Evolutionary conservation across 164 flowering plant species (phyloP).

Genomic region (Tinospora cordifolia): DNA sequence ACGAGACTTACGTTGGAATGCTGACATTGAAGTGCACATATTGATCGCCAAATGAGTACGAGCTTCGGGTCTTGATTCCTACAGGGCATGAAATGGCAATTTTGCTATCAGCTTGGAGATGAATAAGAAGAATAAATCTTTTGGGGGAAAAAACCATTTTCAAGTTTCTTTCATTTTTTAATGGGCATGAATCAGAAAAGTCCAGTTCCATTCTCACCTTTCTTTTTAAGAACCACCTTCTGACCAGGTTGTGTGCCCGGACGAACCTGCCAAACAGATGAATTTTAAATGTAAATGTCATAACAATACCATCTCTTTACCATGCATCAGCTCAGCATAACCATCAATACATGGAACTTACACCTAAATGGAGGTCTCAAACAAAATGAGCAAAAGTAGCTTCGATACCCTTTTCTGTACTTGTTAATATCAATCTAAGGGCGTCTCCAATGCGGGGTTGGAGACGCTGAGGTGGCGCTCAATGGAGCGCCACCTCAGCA

Average conservation of each 20-base stretch:
- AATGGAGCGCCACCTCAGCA: no score
- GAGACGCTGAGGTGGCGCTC: no score
- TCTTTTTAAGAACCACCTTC: slow-evolving; percentile 76
- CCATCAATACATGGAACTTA: no score
- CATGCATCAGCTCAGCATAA: no score
- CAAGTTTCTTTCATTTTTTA: neutral
- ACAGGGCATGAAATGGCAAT: slow-evolving; percentile 11
- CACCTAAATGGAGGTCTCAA: no score
- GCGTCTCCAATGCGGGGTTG: no score
- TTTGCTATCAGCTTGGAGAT: neutral
- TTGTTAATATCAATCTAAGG: no score
- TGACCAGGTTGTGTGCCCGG: slow-evolving; percentile 97
- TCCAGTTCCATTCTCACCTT: slow-evolving; percentile 51
- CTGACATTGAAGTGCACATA: slow-evolving; percentile 88
- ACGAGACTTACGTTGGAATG: slow-evolving; percentile 70
- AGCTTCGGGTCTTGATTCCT: slow-evolving; percentile 66
- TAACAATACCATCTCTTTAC: no score
- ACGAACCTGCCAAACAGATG: slow-evolving; percentile 55
- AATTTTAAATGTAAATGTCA: no score
- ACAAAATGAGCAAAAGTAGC: no score
- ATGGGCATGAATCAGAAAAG: neutral
- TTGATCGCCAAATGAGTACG: slow-evolving; percentile 66
- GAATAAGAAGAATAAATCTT: neutral
- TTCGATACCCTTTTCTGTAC: no score
- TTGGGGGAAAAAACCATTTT: neutral